Conservation (phyloP, 1,139 yeast species). For the Debaryomycetaceae sp. region DNA sequence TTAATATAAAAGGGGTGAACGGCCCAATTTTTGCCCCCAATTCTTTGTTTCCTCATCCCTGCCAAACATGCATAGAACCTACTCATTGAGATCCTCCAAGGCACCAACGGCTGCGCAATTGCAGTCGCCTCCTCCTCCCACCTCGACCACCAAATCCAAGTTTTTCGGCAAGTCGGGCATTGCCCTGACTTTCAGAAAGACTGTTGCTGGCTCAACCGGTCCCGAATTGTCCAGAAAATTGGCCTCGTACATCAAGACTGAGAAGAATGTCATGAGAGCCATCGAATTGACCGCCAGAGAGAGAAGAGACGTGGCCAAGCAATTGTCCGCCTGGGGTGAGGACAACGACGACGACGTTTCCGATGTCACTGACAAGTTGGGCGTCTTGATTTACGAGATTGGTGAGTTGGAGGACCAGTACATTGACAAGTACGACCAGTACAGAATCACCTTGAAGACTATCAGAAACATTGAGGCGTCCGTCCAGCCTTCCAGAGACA, state of each 20-base stretch:
- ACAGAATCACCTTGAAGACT: constrained; percentile 91
- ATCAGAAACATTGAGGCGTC: constrained; percentile 96
- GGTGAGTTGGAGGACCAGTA: constrained; percentile 98
- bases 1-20: constrained; percentile 6
- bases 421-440: constrained; percentile 96
- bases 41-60: background rate
- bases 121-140: constrained; percentile 93
- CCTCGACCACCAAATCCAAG: constrained; percentile 77
- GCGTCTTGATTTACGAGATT: constrained; percentile 91
- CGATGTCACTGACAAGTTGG: constrained; percentile 95
- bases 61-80: constrained; percentile 88
- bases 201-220: constrained; percentile 90
- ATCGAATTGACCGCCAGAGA: constrained; percentile 91
- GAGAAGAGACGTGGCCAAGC: constrained; percentile 95
- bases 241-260: constrained; percentile 88
- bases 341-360: constrained; percentile 96
- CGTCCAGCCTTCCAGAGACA: constrained; percentile 97
- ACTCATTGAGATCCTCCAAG: constrained; percentile 88
- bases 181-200: constrained; percentile 75
- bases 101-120: constrained; percentile 97
- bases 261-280: constrained; percentile 92
- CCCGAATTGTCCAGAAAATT: constrained; percentile 93
- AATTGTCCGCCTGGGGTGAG: constrained; percentile 96
- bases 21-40: constrained; percentile 3
- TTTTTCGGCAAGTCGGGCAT: constrained; percentile 91